Percentiles rank a stretch among this genome's conserved stretches.
Evolutionary conservation across 768 basidiomycete species (phyloP).

Genomic region (Lactarius sanguifluus): DNA sequence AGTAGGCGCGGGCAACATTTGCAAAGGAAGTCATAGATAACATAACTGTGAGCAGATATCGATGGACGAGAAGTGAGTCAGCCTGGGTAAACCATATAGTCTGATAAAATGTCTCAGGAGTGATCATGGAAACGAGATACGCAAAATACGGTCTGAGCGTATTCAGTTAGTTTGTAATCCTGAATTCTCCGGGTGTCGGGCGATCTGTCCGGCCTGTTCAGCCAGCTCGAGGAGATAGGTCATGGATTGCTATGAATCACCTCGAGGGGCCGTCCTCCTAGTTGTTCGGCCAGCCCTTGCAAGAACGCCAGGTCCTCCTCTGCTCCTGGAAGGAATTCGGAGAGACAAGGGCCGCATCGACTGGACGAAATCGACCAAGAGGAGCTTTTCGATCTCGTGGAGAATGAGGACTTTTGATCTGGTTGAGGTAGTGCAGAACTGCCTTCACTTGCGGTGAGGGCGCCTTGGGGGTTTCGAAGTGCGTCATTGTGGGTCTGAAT

Average conservation of each 20-base stretch:
- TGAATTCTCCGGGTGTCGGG: too few relatives aligned
- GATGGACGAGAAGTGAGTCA: background rate
- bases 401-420: constrained; percentile 4
- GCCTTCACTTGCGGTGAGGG: too few relatives aligned
- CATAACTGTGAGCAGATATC: background rate
- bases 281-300: background rate
- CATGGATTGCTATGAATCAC: background rate
- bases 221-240: too few relatives aligned
- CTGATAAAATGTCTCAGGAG: background rate
- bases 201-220: too few relatives aligned
- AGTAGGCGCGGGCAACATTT: constrained; percentile 52
- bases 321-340: constrained; percentile 2
- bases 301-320: constrained; percentile 20
- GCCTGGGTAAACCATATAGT: background rate
- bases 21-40: constrained; percentile 34
- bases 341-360: background rate
- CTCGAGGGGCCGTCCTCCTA: constrained; percentile 9
- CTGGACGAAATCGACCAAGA: constrained; percentile 20
- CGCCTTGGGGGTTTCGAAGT: too few relatives aligned
- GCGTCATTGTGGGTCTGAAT: too few relatives aligned
- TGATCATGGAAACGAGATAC: background rate
- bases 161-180: too few relatives aligned
- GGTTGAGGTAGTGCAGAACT: too few relatives aligned
- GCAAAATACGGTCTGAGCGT: too few relatives aligned
- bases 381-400: background rate